Base-by-base conservation (phyloP, 73 alveolate genomes). In the Paramecium biaurelia region DNA sequence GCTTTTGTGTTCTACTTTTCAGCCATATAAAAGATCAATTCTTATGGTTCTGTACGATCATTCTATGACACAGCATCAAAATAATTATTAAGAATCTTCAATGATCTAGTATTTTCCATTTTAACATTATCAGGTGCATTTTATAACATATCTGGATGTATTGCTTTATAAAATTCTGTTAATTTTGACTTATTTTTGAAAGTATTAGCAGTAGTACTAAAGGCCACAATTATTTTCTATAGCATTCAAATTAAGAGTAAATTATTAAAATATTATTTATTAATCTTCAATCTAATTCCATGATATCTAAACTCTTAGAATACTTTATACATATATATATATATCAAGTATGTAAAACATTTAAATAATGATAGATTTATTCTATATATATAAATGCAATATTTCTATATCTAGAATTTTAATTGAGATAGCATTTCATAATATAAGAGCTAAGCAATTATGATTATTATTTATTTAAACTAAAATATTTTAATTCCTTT, bases 41-140 rank as follows among this genome's bases (percentile, higher is more conserved):
- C 87, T 89, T 89, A 23, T 8, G 85, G 43, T 26, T 43, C 85
- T 70, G 94, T 82, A 4, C 90, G 67, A 14, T 89, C 30, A 59
- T 89, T 89, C 35, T 89, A 89, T 20, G 94, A 38, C 0, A 89
- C 85, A 21, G 85, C 47, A 89, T 89, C 94, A 45, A 89, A 82
- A 45, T 89, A 89, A 37, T 26, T 35, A 18, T 89, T 89, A 14
- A 89, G 41, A 32, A 70, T 42, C 57, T 72, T 89, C 21, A 89
- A 47, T 38, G 92, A 70, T 70, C 93, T 68, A 18, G 85, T 72
- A 43, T 89, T 89, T 32, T 89, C 93, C 56, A 70, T 82, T 89
- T 89, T 89, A 4, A 89, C 76, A 70, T 89, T 89, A 26, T 89
- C 93, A 8, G 93, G 93, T 43, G 93, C 93, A 89, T 89, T 89